Evolutionary conservation across 108 stramenopile species (phyloP).

Genomic region (Pseudonitzschia pungens): DNA sequence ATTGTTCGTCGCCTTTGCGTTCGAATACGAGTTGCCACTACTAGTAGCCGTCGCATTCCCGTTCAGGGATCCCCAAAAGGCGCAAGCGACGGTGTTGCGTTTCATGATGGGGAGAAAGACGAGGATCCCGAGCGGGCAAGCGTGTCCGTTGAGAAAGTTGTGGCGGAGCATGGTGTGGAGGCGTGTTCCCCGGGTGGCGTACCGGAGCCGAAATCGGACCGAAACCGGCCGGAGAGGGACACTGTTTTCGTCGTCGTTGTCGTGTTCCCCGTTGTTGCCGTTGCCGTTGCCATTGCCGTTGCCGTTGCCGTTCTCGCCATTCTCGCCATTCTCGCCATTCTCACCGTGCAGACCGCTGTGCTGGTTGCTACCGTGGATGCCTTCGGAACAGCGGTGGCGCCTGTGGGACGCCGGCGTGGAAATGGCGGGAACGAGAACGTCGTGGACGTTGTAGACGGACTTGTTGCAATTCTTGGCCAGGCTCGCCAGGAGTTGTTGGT

Average conservation of each 20-base stretch:
- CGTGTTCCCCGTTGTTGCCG: neutral
- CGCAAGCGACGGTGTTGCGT: neutral
- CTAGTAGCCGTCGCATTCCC: no score
- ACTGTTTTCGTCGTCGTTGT: no score
- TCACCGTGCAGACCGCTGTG: no score
- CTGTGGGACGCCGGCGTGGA: no score
- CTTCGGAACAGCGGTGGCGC: no score
- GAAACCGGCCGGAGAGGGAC: neutral
- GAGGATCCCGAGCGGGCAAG: neutral
- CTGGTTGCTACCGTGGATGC: no score
- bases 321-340: no score
- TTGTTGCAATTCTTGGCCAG: constrained; percentile 5
- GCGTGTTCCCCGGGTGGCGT: neutral
- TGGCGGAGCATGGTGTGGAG: constrained; percentile 11
- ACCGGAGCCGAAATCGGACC: constrained; percentile 10
- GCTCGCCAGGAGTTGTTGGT: neutral
- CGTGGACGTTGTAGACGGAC: neutral
- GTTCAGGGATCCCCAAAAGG: constrained; percentile 1
- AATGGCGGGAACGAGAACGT: constrained; percentile 1
- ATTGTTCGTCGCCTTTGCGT: neutral
- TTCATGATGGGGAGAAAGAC: constrained; percentile 13
- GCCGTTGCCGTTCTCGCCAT: neutral
- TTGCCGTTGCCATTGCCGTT: neutral
- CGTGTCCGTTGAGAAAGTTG: constrained; percentile 12
- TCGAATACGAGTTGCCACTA: no score